Evolutionary conservation across 2,329 filamentous ascomycete genomes (phyloP).

Genomic region (Microsporum canis): DNA sequence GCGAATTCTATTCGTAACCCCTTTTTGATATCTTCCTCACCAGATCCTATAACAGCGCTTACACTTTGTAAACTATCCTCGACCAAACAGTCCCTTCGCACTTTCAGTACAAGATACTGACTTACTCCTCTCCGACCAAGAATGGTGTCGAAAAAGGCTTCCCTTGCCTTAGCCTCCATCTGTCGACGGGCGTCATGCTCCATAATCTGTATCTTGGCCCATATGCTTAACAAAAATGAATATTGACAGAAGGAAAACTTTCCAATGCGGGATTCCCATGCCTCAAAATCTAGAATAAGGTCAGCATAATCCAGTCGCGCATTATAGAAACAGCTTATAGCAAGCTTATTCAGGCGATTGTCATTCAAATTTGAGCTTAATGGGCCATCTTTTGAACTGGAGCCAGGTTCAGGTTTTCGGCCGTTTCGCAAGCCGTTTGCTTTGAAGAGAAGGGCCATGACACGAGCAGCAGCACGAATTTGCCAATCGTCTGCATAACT

Average conservation of each 20-base stretch:
- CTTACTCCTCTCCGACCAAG: constrained; percentile 61
- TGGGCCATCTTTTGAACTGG: not conserved
- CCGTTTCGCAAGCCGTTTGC: constrained; percentile 55
- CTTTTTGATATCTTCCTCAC: constrained; percentile 81
- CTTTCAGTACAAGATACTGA: constrained; percentile 64
- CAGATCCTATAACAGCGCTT: constrained; percentile 69
- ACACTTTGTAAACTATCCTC: constrained; percentile 79
- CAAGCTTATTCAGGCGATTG: constrained; percentile 18
- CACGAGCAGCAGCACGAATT: constrained; percentile 64
- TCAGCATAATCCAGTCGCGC: constrained; percentile 78
- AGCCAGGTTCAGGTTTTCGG: constrained; percentile 27
- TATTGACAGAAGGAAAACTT: constrained; percentile 88
- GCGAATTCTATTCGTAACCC: constrained; percentile 72
- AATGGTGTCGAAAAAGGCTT: constrained; percentile 86
- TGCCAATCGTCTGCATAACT: constrained; percentile 82
- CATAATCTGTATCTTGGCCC: constrained; percentile 81
- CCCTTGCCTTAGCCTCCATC: constrained; percentile 77
- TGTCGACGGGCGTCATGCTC: constrained; percentile 79
- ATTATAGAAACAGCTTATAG: constrained; percentile 79
- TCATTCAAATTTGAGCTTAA: not conserved
- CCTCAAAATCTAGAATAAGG: constrained; percentile 72
- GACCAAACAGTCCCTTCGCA: constrained; percentile 74
- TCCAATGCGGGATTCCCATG: constrained; percentile 63
- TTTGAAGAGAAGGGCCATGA: constrained; percentile 69
- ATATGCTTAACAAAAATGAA: constrained; percentile 82